Conservation (phyloP, 2,329 filamentous ascomycete genomes). For the Diaporthe citrichinensis region DNA sequence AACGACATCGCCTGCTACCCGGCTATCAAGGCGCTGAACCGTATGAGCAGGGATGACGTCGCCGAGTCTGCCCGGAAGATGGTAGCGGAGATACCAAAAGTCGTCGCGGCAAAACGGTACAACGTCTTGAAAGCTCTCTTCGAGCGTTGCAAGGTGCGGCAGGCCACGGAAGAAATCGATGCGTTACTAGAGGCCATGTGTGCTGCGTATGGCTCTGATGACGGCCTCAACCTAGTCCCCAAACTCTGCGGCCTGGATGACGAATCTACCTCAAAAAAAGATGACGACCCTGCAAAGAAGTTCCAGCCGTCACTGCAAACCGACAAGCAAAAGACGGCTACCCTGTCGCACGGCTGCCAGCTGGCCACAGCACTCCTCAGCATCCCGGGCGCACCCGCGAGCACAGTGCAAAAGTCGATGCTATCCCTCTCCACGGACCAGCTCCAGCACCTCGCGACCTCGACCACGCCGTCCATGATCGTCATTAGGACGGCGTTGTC, state of each 20-base stretch:
- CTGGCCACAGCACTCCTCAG: conserved; percentile 85
- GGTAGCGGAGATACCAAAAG: conserved; percentile 77
- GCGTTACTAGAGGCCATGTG: conserved; percentile 67
- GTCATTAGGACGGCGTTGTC: conserved; percentile 66
- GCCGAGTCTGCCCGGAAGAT: conserved; percentile 80
- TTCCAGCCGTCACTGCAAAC: conserved; percentile 50
- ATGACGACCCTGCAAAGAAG: conserved; percentile 46
- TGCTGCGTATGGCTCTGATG: conserved; percentile 59
- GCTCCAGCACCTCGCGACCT: conserved; percentile 75
- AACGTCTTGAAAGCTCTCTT: conserved; percentile 86
- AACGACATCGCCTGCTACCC: conserved; percentile 94
- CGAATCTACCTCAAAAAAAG: conserved; percentile 47
- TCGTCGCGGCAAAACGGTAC: conserved; percentile 82
- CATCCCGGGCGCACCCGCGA: conserved; percentile 77
- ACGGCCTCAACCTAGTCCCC: conserved; percentile 63
- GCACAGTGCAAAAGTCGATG: conserved; percentile 81
- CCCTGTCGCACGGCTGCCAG: conserved; percentile 81
- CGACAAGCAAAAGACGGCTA: conserved; percentile 69
- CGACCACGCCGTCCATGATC: conserved; percentile 63
- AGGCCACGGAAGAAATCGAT: conserved; percentile 46
- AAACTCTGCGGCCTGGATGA: conserved; percentile 64
- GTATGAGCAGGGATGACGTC: conserved; percentile 89
- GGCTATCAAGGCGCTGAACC: conserved; percentile 84
- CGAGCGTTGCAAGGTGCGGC: conserved; percentile 82
- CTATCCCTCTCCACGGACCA: conserved; percentile 69